Conservation (phyloP, 352 stramenopile genomes). For the Elongisporangium anandrum region DNA sequence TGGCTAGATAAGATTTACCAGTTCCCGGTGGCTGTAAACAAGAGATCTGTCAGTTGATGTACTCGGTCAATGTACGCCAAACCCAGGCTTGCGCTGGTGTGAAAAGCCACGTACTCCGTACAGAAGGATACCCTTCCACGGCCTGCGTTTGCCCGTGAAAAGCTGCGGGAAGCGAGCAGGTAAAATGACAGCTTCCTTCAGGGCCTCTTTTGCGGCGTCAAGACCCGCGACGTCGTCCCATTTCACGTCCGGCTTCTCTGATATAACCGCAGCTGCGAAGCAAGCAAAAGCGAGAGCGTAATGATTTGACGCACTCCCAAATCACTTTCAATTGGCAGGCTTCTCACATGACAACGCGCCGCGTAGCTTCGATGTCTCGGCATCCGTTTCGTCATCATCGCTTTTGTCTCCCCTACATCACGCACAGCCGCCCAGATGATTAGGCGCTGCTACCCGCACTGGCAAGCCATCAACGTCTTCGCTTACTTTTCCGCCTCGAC, state of each 20-base stretch:
- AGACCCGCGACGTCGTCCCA: slow-evolving; percentile 98
- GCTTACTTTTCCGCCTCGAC: slow-evolving; percentile 69
- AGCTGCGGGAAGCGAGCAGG: slow-evolving; percentile 96
- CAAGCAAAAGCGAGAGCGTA: not conserved
- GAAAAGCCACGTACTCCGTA: slow-evolving; percentile 88
- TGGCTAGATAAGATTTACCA: slow-evolving; percentile 96
- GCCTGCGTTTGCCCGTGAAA: slow-evolving; percentile 90
- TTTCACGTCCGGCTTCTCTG: slow-evolving; percentile 93
- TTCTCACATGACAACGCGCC: slow-evolving; percentile 84
- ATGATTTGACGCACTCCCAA: not conserved
- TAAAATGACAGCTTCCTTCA: slow-evolving; percentile 99
- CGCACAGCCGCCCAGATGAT: not conserved
- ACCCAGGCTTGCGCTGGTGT: not conserved
- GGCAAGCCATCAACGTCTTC: not conserved
- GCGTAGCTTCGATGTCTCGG: slow-evolving; percentile 94
- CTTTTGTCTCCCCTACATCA: slow-evolving; percentile 65
- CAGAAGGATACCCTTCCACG: slow-evolving; percentile 96
- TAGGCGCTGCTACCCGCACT: not conserved
- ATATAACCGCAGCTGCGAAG: slow-evolving; percentile 73
- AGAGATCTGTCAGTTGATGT: not conserved
- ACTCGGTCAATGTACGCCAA: not conserved
- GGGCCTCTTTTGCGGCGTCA: slow-evolving; percentile 94
- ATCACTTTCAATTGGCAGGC: slow-evolving; percentile 16
- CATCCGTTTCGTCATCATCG: slow-evolving; percentile 90
- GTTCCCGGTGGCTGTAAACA: slow-evolving; percentile 67